Conservation (phyloP, 768 basidiomycete genomes). For the Leccinum incarnatum region DNA sequence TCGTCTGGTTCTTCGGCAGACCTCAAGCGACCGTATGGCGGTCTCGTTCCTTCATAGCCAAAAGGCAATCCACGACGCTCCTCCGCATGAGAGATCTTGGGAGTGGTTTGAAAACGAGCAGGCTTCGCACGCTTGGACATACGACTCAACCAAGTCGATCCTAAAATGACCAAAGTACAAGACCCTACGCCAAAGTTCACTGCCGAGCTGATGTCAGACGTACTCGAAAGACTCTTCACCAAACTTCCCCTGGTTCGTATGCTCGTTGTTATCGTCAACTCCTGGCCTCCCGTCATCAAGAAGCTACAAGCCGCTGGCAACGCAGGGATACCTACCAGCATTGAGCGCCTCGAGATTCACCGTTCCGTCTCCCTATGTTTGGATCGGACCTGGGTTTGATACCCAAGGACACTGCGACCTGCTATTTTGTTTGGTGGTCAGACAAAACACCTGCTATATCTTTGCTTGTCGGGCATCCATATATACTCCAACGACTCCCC, state of each 20-base stretch:
- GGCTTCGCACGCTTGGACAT: constrained; percentile 55
- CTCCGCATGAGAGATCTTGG: constrained; percentile 49
- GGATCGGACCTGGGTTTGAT: no score
- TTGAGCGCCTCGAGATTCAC: no score
- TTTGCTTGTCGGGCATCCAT: no score
- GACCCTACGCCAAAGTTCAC: constrained; percentile 35
- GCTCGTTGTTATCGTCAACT: constrained; percentile 54
- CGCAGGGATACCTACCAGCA: no score
- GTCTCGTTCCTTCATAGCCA: constrained; percentile 84
- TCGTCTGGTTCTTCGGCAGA: constrained; percentile 43
- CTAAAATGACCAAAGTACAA: constrained; percentile 23
- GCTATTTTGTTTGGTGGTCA: no score
- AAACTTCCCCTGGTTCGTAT: constrained; percentile 57
- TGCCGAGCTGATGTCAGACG: constrained; percentile 38
- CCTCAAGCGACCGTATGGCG: constrained; percentile 89
- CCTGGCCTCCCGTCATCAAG: constrained; percentile 46
- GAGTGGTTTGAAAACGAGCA: constrained; percentile 56
- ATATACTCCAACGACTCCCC: no score
- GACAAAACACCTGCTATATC: no score
- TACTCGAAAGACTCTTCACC: constrained; percentile 51
- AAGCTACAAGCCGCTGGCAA: no score
- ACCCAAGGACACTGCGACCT: no score
- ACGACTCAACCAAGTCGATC: constrained; percentile 49
- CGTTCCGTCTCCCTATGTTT: no score
- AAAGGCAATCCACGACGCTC: constrained; percentile 54